Evolutionary conservation across 305 asterid genomes (phyloP), one percentile per base, ranked within the genome.

Genomic region (Fraxinus sp.): DNA sequence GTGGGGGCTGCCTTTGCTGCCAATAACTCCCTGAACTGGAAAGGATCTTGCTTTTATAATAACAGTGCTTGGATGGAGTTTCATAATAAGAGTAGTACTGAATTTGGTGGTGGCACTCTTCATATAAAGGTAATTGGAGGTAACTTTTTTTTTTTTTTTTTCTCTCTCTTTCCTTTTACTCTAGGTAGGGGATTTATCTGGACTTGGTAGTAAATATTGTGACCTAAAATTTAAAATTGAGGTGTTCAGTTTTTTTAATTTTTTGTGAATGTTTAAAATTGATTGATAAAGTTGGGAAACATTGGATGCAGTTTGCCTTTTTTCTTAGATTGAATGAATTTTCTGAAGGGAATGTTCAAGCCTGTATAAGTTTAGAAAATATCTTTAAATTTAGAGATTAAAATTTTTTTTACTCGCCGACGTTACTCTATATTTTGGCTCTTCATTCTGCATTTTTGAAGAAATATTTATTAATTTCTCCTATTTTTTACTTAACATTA

Each of bases 91-190:
- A 87, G 85, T 79, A 90, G 89, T 3, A 92, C 83, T 82, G 82
- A 87, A 83, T 93, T 91, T 87, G 99, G 98, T 85, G 98, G 99
- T 9, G 99, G 97, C 9, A 95, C 98, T 81, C 97, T 96, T 79
- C 98, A 93, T 84, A 84, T 95, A 80, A 90, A 93, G 97, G 99
- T 96, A 64, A 64, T 64, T 64, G 7, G 30, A 64, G 36, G 72
- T 30, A 70, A 28, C 39, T 14, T 3, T 9, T 66, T 24, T 13
- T 8, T 3, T 16, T 35, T 6, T 79, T 77, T 35, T 14, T 11
- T 18, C 68, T 37, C 68, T 37, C 0, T 0, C 3, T 13, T 4
- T 0, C 11, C 4, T 26, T 82, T 84, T 57, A 57, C 68, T 6
- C 68, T 7, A 20, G 7, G 64, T 39, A 30, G 10, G 24, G 37